Evolutionary conservation across 345 rosid genomes (phyloP).

Genomic region (Hirschfeldia incana): DNA sequence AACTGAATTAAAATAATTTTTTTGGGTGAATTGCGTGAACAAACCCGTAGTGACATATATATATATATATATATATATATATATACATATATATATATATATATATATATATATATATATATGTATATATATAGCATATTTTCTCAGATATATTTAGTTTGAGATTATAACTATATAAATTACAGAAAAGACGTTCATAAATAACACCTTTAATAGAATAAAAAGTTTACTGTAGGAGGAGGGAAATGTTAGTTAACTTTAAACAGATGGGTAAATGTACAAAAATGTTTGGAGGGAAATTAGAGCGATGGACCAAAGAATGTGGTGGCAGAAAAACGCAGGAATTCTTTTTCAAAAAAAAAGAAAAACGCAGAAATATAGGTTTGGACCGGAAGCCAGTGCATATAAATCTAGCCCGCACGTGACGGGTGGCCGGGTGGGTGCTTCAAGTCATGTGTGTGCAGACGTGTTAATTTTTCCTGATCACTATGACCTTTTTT

Average conservation of each 20-base stretch:
- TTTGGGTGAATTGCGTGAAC: too few species aligned
- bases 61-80: not conserved
- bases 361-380: not conserved
- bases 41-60: too few species aligned
- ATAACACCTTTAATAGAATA: not conserved
- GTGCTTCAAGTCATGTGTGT: slow-evolving; percentile 18
- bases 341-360: too few species aligned
- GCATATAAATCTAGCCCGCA: slow-evolving; percentile 33
- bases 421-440: slow-evolving; percentile 26
- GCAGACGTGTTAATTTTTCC: slow-evolving; percentile 20
- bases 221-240: not conserved
- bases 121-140: not conserved
- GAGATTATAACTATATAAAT: not conserved
- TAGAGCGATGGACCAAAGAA: not conserved
- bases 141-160: not conserved
- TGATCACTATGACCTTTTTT: too few species aligned
- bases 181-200: not conserved
- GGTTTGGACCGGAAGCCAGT: slow-evolving; percentile 25
- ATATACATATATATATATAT: too few species aligned
- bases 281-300: slow-evolving; percentile 9
- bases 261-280: not conserved
- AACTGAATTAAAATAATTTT: too few species aligned
- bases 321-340: not conserved
- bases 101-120: not conserved
- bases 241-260: not conserved